Evolutionary conservation across 768 basidiomycete species (phyloP).

Genomic region (Lactarius sp.): DNA sequence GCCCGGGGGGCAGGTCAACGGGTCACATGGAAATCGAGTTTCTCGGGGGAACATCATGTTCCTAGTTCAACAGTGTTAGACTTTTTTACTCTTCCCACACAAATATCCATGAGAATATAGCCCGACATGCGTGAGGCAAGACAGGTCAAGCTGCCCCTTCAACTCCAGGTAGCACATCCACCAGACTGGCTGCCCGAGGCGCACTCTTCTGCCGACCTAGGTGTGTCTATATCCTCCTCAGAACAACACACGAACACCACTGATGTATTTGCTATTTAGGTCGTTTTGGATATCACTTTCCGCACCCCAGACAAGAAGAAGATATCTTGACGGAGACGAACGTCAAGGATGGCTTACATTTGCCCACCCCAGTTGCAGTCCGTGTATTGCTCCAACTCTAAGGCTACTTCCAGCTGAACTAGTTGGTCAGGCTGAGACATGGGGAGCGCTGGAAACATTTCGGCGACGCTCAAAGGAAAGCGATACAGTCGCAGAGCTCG

Average conservation of each 20-base stretch:
- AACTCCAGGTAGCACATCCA: slow-evolving; percentile 62
- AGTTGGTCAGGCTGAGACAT: slow-evolving; percentile 51
- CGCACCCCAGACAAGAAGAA: slow-evolving; percentile 69
- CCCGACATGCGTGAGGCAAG: slow-evolving; percentile 19
- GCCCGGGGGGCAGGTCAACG: too few relatives aligned
- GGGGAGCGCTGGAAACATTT: slow-evolving; percentile 52
- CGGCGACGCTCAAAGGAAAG: slow-evolving; percentile 48
- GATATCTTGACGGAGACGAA: slow-evolving; percentile 61
- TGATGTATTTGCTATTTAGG: slow-evolving; percentile 39
- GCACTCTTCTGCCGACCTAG: slow-evolving; percentile 65
- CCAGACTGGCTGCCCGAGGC: slow-evolving; percentile 68
- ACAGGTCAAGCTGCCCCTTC: slow-evolving; percentile 33
- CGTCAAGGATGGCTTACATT: slow-evolving; percentile 60
- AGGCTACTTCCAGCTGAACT: not conserved
- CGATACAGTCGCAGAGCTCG: slow-evolving; percentile 53
- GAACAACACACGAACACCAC: not conserved
- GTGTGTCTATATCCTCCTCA: slow-evolving; percentile 34
- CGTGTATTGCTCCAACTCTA: slow-evolving; percentile 27
- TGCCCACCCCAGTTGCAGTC: slow-evolving; percentile 55
- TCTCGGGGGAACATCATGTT: not conserved
- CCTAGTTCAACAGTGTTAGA: not conserved
- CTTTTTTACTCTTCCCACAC: not conserved
- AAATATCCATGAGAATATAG: slow-evolving; percentile 6
- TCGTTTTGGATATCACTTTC: slow-evolving; percentile 72
- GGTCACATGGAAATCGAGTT: too few relatives aligned